Evolutionary conservation across 2,329 filamentous ascomycete genomes (phyloP), one percentile per base, ranked within the genome.

Genomic region (Seiridium cupressi): DNA sequence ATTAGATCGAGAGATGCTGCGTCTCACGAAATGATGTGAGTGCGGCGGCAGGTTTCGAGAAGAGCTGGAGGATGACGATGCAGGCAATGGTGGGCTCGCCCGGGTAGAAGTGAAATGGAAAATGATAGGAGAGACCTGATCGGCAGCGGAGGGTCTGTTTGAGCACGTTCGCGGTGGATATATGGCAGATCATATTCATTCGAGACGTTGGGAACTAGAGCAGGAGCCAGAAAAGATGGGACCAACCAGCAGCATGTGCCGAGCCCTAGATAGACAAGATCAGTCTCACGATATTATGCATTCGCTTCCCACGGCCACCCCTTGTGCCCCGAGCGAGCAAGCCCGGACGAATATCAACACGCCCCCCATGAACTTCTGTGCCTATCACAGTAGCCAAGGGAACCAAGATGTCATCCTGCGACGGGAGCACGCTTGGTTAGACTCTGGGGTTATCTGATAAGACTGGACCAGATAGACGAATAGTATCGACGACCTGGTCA

Each of bases 381-480:
- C 49, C 49, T 51, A 51, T 51, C 49, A 51, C 49, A 51, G 32
- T 51, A 13, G 49, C 49, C 35, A 32, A 35, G 35, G 32, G 49
- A 34, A 36, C 18, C 35, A 56, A 46, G 42, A 56, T 56, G 54
- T 46, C 54, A 56, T 56, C 54, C 54, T 36, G 44, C 31, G n/a
- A 31, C 40, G 44, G 32, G 34, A 56, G 40, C 54, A 56, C 54
- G 54, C 42, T 46, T 35, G 42, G 13, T 26, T 18, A 32, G 26
- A 31, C 40, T 26, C 18, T 5, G 31, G 55, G 46, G 47, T 51
- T 59, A 53, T 54, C 57, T 59, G 57, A 59, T 59, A 59, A 59
- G 57, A 44, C 18, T 31, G 13, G 47, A 35, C 35, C 36, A 40
- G 44, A 44, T 38, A 59, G 57, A 54, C 57, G 57, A 59, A 59